These are phyloP conservation scores for Lipomyces oligophaga DNA, from an alignment of 805 yeast species.

Conservation along the genomic window DNA sequence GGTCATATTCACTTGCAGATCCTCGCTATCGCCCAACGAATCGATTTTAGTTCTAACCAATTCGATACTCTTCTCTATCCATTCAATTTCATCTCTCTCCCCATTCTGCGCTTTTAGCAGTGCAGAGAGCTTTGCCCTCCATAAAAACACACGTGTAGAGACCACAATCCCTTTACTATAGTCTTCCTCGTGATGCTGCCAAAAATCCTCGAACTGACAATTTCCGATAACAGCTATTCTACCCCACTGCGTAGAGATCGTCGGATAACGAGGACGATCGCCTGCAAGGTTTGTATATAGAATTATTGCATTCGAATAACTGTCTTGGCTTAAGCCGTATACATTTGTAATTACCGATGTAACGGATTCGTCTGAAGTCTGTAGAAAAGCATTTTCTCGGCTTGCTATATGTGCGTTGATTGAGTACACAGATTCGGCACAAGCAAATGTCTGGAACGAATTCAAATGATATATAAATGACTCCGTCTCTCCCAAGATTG, in stretches of 20 bases:
- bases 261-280: constrained; percentile 17
- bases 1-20: not conserved
- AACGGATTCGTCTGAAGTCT: not conserved
- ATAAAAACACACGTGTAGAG: constrained; percentile 8
- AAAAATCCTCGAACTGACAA: not conserved
- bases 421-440: not conserved
- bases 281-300: constrained; percentile 15
- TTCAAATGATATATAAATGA: not conserved
- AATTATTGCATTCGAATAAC: constrained; percentile 1
- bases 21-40: not conserved
- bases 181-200: not conserved
- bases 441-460: not conserved
- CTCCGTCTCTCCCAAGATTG: constrained; percentile 1
- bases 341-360: constrained; percentile 5
- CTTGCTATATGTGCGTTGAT: not conserved
- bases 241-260: constrained; percentile 9
- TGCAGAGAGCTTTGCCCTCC: constrained; percentile 11
- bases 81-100: not conserved
- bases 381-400: not conserved
- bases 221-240: constrained; percentile 6
- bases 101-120: not conserved
- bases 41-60: constrained; percentile 2
- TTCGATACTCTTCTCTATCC: constrained; percentile 5
- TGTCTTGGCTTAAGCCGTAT: constrained; percentile 4
- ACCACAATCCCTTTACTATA: not conserved